Evolutionary conservation across 352 stramenopile genomes (phyloP).

Genomic region (Phytophthora nicotianae): DNA sequence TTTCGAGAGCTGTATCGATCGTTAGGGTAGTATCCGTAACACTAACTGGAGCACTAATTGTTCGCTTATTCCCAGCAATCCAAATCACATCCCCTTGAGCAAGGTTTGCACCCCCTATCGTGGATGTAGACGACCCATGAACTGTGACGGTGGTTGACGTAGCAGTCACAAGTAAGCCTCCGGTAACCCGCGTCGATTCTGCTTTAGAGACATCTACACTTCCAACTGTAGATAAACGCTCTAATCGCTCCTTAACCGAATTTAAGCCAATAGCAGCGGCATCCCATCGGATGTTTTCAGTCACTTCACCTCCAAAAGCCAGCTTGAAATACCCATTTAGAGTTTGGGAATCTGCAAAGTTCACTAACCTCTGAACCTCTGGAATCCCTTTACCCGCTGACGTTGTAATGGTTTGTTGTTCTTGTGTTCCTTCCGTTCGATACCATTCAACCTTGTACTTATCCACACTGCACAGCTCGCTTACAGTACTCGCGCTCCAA

Average conservation of each 20-base stretch:
- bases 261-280: conserved; percentile 53
- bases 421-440: conserved; percentile 50
- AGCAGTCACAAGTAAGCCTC: conserved; percentile 48
- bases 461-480: conserved; percentile 47
- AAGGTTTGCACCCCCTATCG: conserved; percentile 17
- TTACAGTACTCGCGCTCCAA: conserved; percentile 45
- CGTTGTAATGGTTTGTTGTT: conserved; percentile 81
- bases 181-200: conserved; percentile 50
- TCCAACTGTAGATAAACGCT: conserved; percentile 66
- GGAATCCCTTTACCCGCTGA: conserved; percentile 68
- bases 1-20: conserved; percentile 24
- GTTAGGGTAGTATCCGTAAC: conserved; percentile 19
- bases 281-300: conserved; percentile 75
- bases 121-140: conserved; percentile 34
- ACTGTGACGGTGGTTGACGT: conserved; percentile 36
- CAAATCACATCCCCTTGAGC: conserved; percentile 52
- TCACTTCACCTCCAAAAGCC: conserved; percentile 60
- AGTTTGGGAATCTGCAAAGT: conserved; percentile 63
- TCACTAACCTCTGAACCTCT: conserved; percentile 65
- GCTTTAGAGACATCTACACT: conserved; percentile 61
- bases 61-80: conserved; percentile 52
- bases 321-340: conserved; percentile 74
- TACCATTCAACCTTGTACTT: conserved; percentile 85
- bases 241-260: conserved; percentile 74
- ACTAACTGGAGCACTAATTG: conserved; percentile 26